Base-by-base conservation (phyloP, 139 green algal species). In the Chlorella sp. region DNA sequence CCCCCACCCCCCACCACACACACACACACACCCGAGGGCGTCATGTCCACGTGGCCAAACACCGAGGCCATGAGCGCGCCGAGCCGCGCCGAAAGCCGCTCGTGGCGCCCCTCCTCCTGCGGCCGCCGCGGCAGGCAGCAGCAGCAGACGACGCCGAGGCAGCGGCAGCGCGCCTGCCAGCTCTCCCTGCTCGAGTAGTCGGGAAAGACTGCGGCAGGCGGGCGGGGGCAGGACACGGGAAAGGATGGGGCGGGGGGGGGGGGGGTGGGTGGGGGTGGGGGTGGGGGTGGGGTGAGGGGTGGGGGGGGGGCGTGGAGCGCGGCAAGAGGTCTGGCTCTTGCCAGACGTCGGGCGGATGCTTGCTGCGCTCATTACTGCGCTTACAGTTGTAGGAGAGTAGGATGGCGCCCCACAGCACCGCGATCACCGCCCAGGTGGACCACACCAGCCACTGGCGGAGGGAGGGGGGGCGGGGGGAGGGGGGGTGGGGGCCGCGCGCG, bases 301-400 rank as follows among this genome's bases (percentile, higher is more conserved):
- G 48, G 48, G 21, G 17, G 48, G 17, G 48, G 21, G 48, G 48
- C 17, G 17, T n/a, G n/a, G 3, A 53, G 40, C 4, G 62, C 38
- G 12, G 12, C n/a, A 33, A 42, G 12, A 5, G 33, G 33, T 31
- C 48, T n/a, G 48, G 21, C 48, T 21, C 48, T 58, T 21, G 17
- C n/a, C n/a, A n/a, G n/a, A n/a, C n/a, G n/a, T n/a, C n/a, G n/a
- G n/a, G n/a, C n/a, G n/a, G n/a, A n/a, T n/a, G n/a, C n/a, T n/a
- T n/a, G n/a, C n/a, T n/a, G n/a, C n/a, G n/a, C n/a, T n/a, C n/a
- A n/a, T n/a, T n/a, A n/a, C n/a, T n/a, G n/a, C n/a, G n/a, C n/a
- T n/a, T n/a, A n/a, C n/a, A n/a, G 43, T 88, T 89, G 71, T 79
- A 89, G 1, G 71, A 64, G 27, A 74, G 45, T n/a, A 84, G 42